These are phyloP conservation scores for Colletotrichum trifolii DNA, from an alignment of 2,329 filamentous ascomycete genomes.

Conservation along the genomic window DNA sequence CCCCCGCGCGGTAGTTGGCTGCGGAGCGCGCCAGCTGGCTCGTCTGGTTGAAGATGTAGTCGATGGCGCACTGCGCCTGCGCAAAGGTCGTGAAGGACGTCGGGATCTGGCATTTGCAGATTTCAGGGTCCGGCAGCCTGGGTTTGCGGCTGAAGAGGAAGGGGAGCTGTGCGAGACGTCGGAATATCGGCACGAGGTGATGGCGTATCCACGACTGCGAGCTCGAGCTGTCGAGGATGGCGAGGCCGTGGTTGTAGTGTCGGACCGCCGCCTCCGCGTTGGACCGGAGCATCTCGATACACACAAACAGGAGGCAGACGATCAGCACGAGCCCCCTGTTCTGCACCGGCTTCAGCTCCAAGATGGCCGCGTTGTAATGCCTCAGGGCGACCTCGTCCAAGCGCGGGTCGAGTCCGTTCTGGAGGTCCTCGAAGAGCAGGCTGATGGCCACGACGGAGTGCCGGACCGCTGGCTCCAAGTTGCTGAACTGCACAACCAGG, in stretches of 20 bases:
- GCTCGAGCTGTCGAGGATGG: conserved; percentile 11
- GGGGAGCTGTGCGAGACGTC: background rate
- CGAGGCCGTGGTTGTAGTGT: conserved; percentile 18
- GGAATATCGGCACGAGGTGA: conserved; percentile 17
- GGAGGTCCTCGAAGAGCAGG: conserved; percentile 35
- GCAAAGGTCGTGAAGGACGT: background rate
- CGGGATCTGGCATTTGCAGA: background rate
- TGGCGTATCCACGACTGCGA: background rate
- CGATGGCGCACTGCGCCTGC: conserved; percentile 7
- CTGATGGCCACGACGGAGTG: conserved; percentile 29
- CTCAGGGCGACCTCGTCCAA: conserved; percentile 32
- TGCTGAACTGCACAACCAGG: conserved; percentile 29
- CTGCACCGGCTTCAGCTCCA: conserved; percentile 3
- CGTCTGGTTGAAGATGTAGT: conserved; percentile 11
- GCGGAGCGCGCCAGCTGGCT: background rate
- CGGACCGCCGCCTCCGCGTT: conserved; percentile 1
- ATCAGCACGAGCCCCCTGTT: conserved; percentile 9
- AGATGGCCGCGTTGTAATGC: conserved; percentile 28
- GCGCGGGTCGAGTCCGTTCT: background rate
- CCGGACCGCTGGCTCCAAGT: conserved; percentile 18
- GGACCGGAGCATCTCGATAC: conserved; percentile 16
- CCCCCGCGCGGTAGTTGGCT: conserved; percentile 1
- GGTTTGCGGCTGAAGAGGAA: background rate
- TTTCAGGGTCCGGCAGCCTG: background rate
- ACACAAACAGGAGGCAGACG: conserved; percentile 13